Evolutionary conservation across 805 yeast genomes (phyloP).

Genomic region (Sungouiella blattae): DNA sequence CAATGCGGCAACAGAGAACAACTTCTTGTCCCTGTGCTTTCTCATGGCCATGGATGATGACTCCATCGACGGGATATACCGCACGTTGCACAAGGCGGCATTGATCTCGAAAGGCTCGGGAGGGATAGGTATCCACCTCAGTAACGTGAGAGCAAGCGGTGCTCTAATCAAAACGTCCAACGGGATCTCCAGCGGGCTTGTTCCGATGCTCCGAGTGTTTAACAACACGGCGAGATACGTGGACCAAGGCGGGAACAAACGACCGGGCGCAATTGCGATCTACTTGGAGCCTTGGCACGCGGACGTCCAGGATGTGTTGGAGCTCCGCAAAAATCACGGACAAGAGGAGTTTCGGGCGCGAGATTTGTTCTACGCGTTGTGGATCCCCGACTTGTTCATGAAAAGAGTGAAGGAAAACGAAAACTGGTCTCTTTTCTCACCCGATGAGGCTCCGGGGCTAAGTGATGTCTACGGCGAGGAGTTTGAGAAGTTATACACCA

Average conservation of each 20-base stretch:
- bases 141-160: slow-evolving; percentile 83
- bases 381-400: slow-evolving; percentile 97
- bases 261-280: slow-evolving; percentile 96
- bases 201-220: slow-evolving; percentile 95
- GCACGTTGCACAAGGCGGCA: slow-evolving; percentile 84
- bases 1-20: slow-evolving; percentile 85
- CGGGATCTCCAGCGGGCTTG: slow-evolving; percentile 87
- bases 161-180: slow-evolving; percentile 87
- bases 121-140: slow-evolving; percentile 88
- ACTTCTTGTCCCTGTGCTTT: slow-evolving; percentile 90
- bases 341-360: slow-evolving; percentile 92
- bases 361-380: slow-evolving; percentile 86
- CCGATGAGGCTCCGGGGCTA: slow-evolving; percentile 84
- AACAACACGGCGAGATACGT: slow-evolving; percentile 96
- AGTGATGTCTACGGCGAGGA: slow-evolving; percentile 81
- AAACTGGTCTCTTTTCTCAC: slow-evolving; percentile 89
- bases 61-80: slow-evolving; percentile 92
- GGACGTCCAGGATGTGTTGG: slow-evolving; percentile 82
- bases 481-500: slow-evolving; percentile 65
- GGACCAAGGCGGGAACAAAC: slow-evolving; percentile 96
- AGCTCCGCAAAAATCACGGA: slow-evolving; percentile 89
- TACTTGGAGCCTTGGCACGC: slow-evolving; percentile 97
- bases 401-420: slow-evolving; percentile 72
- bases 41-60: slow-evolving; percentile 88
- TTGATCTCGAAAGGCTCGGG: slow-evolving; percentile 93